These are phyloP conservation scores for Phytophthora quininea DNA, from an alignment of 352 stramenopile species.

Conservation along the genomic window DNA sequence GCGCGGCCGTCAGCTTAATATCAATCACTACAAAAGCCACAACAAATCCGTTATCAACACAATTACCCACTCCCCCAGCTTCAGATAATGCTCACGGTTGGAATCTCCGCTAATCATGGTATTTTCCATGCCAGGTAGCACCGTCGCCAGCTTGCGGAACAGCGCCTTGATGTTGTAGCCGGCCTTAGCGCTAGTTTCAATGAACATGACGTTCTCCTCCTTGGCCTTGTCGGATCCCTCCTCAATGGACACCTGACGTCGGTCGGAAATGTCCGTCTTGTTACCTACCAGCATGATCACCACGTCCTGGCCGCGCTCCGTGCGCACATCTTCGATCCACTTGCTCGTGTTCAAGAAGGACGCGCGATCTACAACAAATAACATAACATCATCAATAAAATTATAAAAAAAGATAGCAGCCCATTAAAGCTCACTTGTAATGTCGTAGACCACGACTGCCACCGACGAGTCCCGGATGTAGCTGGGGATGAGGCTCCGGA, in stretches of 20 bases:
- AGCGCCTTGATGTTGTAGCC: constrained; percentile 99
- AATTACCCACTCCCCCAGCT: neutral
- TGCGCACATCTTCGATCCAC: constrained; percentile 99
- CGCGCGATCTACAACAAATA: constrained; percentile 79
- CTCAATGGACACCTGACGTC: constrained; percentile 96
- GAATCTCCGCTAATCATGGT: constrained; percentile 87
- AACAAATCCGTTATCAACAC: constrained; percentile 10
- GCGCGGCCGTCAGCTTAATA: constrained; percentile 88
- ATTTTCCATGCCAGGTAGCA: constrained; percentile 96
- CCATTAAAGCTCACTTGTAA: constrained; percentile 90
- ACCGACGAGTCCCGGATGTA: constrained; percentile 99
- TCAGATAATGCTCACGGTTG: constrained; percentile 61
- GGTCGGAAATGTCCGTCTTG: constrained; percentile 99
- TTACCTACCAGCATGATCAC: constrained; percentile 99
- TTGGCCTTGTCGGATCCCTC: constrained; percentile 98
- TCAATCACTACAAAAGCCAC: constrained; percentile 70
- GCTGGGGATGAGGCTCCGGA: constrained; percentile 94
- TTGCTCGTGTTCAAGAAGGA: constrained; percentile 99
- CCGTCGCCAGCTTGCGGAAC: constrained; percentile 98
- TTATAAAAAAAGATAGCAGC: neutral
- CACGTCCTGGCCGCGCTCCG: constrained; percentile 98
- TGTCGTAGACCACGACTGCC: constrained; percentile 99
- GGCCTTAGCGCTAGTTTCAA: constrained; percentile 99
- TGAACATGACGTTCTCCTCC: constrained; percentile 99
- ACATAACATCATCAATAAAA: neutral